Evolutionary conservation across 768 basidiomycete genomes (phyloP).

Genomic region (Boletus pseudopeckii): DNA sequence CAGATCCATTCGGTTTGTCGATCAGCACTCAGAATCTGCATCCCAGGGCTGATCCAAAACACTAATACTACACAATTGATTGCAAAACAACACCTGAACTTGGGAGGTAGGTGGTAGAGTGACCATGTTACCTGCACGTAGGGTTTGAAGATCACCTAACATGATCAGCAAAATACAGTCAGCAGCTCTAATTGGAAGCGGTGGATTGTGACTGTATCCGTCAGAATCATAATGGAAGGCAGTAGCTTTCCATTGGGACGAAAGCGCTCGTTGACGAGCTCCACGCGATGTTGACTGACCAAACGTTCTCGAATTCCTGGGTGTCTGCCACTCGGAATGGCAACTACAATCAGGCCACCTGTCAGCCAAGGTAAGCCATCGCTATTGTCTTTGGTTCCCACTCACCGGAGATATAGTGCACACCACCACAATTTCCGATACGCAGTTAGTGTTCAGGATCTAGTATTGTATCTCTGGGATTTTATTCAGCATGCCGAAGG

Average conservation of each 20-base stretch:
- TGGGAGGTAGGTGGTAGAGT: neutral
- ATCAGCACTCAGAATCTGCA: neutral
- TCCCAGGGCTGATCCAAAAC: neutral
- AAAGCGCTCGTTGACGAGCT: neutral
- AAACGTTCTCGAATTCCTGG: neutral
- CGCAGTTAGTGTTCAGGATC: conserved; percentile 7
- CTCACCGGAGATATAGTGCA: conserved; percentile 11
- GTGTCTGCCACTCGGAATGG: conserved; percentile 8
- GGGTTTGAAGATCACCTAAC: neutral
- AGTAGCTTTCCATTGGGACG: neutral
- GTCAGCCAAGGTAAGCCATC: conserved; percentile 18
- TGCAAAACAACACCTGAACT: neutral
- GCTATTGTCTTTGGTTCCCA: conserved; percentile 15
- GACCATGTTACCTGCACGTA: neutral
- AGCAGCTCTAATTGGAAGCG: neutral
- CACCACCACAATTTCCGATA: neutral
- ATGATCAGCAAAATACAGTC: neutral
- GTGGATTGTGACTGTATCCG: neutral
- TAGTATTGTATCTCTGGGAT: neutral
- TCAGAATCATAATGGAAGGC: conserved; percentile 6
- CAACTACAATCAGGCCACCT: conserved; percentile 9
- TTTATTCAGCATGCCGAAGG: conserved; percentile 13
- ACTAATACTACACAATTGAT: neutral
- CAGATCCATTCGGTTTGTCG: neutral
- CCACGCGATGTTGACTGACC: conserved; percentile 4